A percentile compares a stretch with the other conserved stretches of the same genome.
Conservation (phyloP, 2,329 filamentous ascomycete genomes). For the Myrmaecium sp. region DNA sequence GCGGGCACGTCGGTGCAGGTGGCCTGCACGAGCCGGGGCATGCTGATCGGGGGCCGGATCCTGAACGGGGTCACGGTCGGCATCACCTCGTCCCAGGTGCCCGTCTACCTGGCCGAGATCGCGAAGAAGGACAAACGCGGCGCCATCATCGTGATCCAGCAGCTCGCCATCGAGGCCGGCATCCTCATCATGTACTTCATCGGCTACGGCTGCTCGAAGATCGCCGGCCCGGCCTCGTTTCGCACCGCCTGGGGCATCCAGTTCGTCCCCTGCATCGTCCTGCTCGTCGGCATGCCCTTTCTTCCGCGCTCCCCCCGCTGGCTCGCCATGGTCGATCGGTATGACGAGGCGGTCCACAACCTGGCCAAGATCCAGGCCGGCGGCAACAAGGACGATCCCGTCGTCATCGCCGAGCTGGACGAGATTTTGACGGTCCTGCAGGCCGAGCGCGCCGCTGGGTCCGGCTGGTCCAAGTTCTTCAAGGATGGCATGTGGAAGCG, state of each 20-base stretch:
- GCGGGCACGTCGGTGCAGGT: slow-evolving; percentile 25
- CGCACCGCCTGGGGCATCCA: slow-evolving; percentile 31
- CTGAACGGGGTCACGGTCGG: slow-evolving; percentile 26
- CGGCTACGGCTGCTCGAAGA: slow-evolving; percentile 28
- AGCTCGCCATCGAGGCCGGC: slow-evolving; percentile 22
- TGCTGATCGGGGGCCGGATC: slow-evolving; percentile 31
- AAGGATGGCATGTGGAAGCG: slow-evolving; percentile 42
- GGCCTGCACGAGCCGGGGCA: slow-evolving; percentile 18
- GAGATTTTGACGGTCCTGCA: slow-evolving; percentile 27
- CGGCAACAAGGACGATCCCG: slow-evolving; percentile 27
- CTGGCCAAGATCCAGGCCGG: slow-evolving; percentile 29
- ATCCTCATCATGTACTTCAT: slow-evolving; percentile 33
- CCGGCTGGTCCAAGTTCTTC: slow-evolving; percentile 28
- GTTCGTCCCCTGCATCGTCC: slow-evolving; percentile 26
- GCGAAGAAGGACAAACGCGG: slow-evolving; percentile 26
- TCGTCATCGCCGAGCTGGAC: slow-evolving; percentile 32
- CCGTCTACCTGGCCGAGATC: slow-evolving; percentile 29
- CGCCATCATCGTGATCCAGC: slow-evolving; percentile 27
- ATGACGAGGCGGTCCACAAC: slow-evolving; percentile 27
- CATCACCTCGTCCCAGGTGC: slow-evolving; percentile 27
- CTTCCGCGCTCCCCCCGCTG: slow-evolving; percentile 30
- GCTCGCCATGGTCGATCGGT: slow-evolving; percentile 30
- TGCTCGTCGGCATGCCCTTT: slow-evolving; percentile 28
- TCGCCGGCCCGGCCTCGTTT: slow-evolving; percentile 24
- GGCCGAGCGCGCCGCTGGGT: slow-evolving; percentile 21